Base-by-base conservation (phyloP, 208 protist species). In the Histomonas meleagridis region DNA sequence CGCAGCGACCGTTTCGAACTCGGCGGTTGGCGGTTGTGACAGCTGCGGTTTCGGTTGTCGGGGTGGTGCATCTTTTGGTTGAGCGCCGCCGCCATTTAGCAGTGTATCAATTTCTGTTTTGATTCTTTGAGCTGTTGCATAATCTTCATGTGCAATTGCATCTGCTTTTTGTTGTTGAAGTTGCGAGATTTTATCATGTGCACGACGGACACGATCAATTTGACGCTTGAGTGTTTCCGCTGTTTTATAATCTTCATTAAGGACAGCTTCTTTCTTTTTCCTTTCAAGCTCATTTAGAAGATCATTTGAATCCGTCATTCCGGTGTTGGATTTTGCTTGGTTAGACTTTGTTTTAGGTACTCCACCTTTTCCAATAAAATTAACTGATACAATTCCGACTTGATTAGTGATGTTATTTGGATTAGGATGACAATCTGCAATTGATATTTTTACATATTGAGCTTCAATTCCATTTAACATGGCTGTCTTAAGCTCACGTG, bases 381-480 rank as follows among this genome's bases (percentile, higher is more conserved):
- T 86, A 7, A 86, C 51, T 1, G 76, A 86, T 12, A 86, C 35
- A 18, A 86, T 32, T 23, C 76, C 76, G 55, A 86, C 46, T 55
- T 86, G 76, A 86, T 86, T 86, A 1, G 76, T 55, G n/a, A 28
- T 5, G 32, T 86, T 86, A 55, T 51, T 55, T 86, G n/a, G n/a
- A 86, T 86, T 86, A 1, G 76, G 46, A 86, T 86, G 76, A n/a
- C 76, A 86, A 26, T 46, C 76, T 32, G 76, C 46, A 86, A 86
- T 86, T n/a, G 46, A 43, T 0, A 86, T 38, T 55, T 86, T 86
- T 14, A 86, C 55, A 16, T 26, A 86, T 38, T 86, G 76, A 14
- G 76, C 76, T 49, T 55, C 55, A n/a, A 86, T 86, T 55, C 76
- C 76, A 28, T 86, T 86, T n/a, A 86, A 46, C 16, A 46, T 57